A percentile compares a stretch with the other conserved stretches of the same genome.
Conservation (phyloP, 208 protist genomes). For the Strigomonas galati region DNA sequence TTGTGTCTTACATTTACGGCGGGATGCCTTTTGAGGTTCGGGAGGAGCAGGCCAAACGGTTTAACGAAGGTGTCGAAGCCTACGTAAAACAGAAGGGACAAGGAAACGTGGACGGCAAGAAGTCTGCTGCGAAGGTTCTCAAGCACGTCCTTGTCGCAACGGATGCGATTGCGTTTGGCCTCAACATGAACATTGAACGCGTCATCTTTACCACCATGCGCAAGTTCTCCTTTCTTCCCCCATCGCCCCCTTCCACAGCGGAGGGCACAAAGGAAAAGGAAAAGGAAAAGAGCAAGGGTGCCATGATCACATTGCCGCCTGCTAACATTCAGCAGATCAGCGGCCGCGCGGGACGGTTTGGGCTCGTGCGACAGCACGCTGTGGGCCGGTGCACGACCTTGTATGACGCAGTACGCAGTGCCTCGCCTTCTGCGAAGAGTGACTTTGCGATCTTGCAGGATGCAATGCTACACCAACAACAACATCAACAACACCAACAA, state of each 20-base stretch:
- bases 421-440: conserved; percentile 13
- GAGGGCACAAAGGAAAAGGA: too few species aligned
- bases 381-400: conserved; percentile 67
- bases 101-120: not conserved
- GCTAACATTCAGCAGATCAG: conserved; percentile 71
- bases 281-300: too few species aligned
- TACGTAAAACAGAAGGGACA: not conserved
- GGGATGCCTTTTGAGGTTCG: conserved; percentile 89
- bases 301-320: conserved; percentile 27
- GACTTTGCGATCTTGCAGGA: conserved; percentile 21
- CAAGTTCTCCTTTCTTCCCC: conserved; percentile 46
- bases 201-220: conserved; percentile 78
- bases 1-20: conserved; percentile 88
- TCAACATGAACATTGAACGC: conserved; percentile 94
- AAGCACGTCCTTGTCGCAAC: conserved; percentile 89
- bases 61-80: conserved; percentile 71
- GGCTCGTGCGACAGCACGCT: conserved; percentile 32
- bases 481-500: not conserved
- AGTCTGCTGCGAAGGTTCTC: not conserved
- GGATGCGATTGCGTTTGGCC: conserved; percentile 94
- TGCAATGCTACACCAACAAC: conserved; percentile 4
- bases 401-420: conserved; percentile 27
- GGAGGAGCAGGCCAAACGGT: conserved; percentile 66
- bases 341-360: conserved; percentile 88
- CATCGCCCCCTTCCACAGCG: not conserved